Base-by-base conservation (phyloP, 2,329 filamentous ascomycete species). In the Xylariaceae sp. region DNA sequence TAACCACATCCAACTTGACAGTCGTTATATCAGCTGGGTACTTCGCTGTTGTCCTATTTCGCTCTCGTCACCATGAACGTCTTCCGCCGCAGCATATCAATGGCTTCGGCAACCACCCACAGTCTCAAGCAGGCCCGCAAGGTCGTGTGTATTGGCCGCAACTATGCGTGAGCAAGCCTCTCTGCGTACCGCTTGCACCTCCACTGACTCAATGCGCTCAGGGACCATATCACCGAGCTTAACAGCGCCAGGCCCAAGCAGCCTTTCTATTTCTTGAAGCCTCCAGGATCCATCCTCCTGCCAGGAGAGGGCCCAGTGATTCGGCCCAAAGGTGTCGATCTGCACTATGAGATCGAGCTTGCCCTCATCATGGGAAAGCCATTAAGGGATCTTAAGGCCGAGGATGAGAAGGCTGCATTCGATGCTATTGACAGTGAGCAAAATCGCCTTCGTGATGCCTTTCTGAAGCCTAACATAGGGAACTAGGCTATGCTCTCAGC, bases 191-290 rank as follows among this genome's bases (percentile, higher is more conserved):
- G 5, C 16, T 45, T 36, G 17, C 11, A 28, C 31, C 1, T 18
- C 43, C 2, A 22, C 36, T 53, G 40, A 59, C 51, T 5, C 45
- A 6, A 5, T 47, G 13, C 14, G 5, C 43, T n/a, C 65, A 94
- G 90, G 65, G 94, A 96, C 72, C 94, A 99, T 74, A 88, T 97
- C 68, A 83, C 87, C 58, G 94, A 99, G 77, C 82, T 99, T 62
- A 91, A 91, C 73, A 96, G 87, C 72, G 79, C 81, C 55, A 84
- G 85, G 60, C 94, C 94, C 46, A 95, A 94, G 71, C 91, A 97
- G 73, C 94, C 94, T 22, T 97, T 99, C 76, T 99, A 97, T 85
- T 99, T 99, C 81, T 83, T 97, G 63, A 99, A 99, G 80, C 94
- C 94, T 1, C 76, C 92, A 0, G 90, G 88, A 39, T 89, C 91